Evolutionary conservation across 108 stramenopile genomes (phyloP), one percentile per base, ranked within the genome.

Genomic region (Seminavis robusta): DNA sequence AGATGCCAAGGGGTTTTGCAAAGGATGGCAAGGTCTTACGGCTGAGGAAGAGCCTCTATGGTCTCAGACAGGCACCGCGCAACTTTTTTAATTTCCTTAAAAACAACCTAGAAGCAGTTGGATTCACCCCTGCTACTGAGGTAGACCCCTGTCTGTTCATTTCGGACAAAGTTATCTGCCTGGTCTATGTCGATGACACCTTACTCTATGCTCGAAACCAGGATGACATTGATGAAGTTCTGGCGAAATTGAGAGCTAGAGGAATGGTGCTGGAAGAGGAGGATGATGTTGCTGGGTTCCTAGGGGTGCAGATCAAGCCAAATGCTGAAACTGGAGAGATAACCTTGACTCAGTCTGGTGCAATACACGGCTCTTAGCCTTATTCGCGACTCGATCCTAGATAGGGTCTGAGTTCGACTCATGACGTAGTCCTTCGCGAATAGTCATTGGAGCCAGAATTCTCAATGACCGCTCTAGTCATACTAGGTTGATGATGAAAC

Each of bases 81-180:
- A 51, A n/a, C n/a, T n/a, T n/a, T n/a, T n/a, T n/a, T n/a, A n/a
- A n/a, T n/a, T n/a, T n/a, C n/a, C 41, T 47, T 69, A n/a, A n/a
- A n/a, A n/a, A n/a, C n/a, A n/a, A 47, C 0, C 33, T 76, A 8
- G 26, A 25, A n/a, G 21, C 32, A 7, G 33, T 42, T 16, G 64
- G 56, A 29, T 58, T 34, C 33, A 19, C n/a, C n/a, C n/a, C n/a
- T n/a, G n/a, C n/a, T n/a, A 26, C 10, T 13, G 40, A 61, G 2
- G 21, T 57, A 24, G 81, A 79, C 44, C 77, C 80, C 9, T 86
- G 84, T 33, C 53, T 86, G n/a, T 78, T 86, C 33, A 40, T 69
- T 49, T 65, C 47, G 0, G 23, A 50, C 1, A 49, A 61, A 2
- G 44, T 77, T 5, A 52, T 82, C 28, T 67, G 64, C 8, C 30